These are phyloP conservation scores for Eutrema japonicum DNA, from an alignment of 345 rosid species.

Conservation along the genomic window DNA sequence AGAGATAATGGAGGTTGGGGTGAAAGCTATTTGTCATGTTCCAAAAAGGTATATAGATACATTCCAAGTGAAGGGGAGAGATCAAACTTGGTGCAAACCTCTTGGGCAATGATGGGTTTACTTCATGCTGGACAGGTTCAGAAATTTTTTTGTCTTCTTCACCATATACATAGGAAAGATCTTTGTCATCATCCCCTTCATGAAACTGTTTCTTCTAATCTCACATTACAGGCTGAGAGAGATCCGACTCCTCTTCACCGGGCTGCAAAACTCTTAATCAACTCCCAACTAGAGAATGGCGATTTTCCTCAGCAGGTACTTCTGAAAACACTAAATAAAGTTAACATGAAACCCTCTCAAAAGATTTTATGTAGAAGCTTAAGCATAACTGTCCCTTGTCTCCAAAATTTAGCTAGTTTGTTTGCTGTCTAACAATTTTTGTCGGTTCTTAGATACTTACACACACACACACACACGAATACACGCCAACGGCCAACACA, in stretches of 20 bases:
- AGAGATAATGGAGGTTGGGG: slow-evolving; percentile 49
- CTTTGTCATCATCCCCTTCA: neutral
- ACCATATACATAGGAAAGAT: neutral
- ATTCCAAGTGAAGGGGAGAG: slow-evolving; percentile 43
- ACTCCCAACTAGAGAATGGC: slow-evolving; percentile 66
- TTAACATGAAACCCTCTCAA: neutral
- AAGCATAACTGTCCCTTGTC: neutral
- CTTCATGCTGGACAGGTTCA: slow-evolving; percentile 47
- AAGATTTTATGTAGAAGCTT: neutral
- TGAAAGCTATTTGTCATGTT: slow-evolving; percentile 48
- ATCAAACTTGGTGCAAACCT: slow-evolving; percentile 48
- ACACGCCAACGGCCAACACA: neutral
- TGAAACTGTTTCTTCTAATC: slow-evolving; percentile 1
- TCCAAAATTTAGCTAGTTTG: neutral
- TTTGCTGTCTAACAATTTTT: slow-evolving; percentile 1
- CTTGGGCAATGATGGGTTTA: slow-evolving; percentile 48
- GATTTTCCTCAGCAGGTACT: slow-evolving; percentile 69
- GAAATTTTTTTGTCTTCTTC: neutral
- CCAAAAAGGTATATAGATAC: slow-evolving; percentile 45
- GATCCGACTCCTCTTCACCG: slow-evolving; percentile 65
- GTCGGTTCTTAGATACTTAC: slow-evolving; percentile 2
- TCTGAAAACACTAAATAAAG: neutral
- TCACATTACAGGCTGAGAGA: slow-evolving; percentile 52
- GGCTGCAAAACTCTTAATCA: slow-evolving; percentile 66
- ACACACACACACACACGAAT: neutral